These are phyloP conservation scores for Kwoniella europaea DNA, from an alignment of 768 basidiomycete genomes.

Conservation along the genomic window DNA sequence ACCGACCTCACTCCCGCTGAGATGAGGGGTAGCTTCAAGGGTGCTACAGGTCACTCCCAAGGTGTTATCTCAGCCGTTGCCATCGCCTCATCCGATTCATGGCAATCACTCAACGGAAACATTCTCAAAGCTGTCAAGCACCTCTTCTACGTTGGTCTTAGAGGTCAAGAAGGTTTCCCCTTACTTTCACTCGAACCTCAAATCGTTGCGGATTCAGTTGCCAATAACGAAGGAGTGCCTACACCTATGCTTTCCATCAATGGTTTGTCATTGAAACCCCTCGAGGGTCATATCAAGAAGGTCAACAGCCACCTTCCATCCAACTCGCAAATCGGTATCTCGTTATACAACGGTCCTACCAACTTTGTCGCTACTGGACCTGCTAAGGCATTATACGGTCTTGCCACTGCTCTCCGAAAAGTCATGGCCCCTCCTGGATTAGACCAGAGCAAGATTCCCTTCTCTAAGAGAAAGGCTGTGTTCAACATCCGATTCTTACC, in stretches of 20 bases:
- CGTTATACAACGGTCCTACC: conserved; percentile 89
- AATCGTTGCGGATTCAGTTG: conserved; percentile 82
- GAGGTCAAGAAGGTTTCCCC: conserved; percentile 94
- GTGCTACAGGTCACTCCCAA: conserved; percentile 96
- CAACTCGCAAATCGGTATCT: conserved; percentile 79
- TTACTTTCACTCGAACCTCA: conserved; percentile 83
- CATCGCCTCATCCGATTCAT: conserved; percentile 77
- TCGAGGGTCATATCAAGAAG: conserved; percentile 79
- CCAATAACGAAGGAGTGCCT: conserved; percentile 90
- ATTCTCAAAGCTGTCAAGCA: conserved; percentile 82
- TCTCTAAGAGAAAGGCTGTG: conserved; percentile 90
- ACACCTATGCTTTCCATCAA: conserved; percentile 91
- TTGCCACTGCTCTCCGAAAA: conserved; percentile 88
- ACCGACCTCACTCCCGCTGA: conserved; percentile 77
- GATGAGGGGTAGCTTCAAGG: conserved; percentile 74
- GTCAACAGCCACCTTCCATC: conserved; percentile 83
- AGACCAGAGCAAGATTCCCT: conserved; percentile 90
- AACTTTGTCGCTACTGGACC: conserved; percentile 94
- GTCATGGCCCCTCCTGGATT: conserved; percentile 81
- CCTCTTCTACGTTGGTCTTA: conserved; percentile 90
- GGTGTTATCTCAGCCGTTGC: conserved; percentile 93
- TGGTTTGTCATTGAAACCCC: conserved; percentile 72
- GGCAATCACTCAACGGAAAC: conserved; percentile 76
- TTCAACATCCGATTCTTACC: conserved; percentile 92
- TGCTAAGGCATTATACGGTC: conserved; percentile 86